phyloP scores from a whole-genome alignment of 2,329 filamentous ascomycete genomes.

The Aspergillus sp. region DNA sequence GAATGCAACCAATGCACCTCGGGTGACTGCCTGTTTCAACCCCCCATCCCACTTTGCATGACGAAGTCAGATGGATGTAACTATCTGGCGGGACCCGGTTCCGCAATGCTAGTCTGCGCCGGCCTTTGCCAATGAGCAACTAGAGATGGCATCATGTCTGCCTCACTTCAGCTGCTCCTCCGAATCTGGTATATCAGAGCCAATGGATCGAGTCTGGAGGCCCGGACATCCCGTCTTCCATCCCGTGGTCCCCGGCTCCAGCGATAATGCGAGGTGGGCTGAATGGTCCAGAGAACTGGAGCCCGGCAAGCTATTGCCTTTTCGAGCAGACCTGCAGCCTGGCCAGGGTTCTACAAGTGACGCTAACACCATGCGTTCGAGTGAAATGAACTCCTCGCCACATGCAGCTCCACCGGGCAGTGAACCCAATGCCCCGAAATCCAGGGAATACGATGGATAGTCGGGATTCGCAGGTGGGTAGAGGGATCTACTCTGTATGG shows the following conservation, averaged over 20 bases:
- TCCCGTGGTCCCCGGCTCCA: conserved; percentile 7
- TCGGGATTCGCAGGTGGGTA: conserved; percentile 7
- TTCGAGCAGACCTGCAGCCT: conserved; percentile 12
- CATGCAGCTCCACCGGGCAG: conserved; percentile 14
- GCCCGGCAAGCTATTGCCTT: not conserved
- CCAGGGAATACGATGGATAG: conserved; percentile 10
- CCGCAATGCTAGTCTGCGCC: conserved; percentile 8
- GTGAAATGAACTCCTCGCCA: conserved; percentile 16
- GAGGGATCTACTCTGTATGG: not conserved
- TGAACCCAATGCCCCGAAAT: conserved; percentile 5
- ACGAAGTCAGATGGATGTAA: conserved; percentile 7
- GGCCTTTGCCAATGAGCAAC: conserved; percentile 18
- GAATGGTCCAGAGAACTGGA: conserved; percentile 8
- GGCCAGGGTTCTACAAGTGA: conserved; percentile 13
- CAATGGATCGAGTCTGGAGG: conserved; percentile 12
- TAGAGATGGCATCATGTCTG: conserved; percentile 8
- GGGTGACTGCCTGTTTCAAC: not conserved
- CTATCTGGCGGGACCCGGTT: conserved; percentile 3
- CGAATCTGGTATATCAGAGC: conserved; percentile 13
- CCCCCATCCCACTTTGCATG: not conserved
- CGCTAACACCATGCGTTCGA: conserved; percentile 9
- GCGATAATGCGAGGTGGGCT: conserved; percentile 10
- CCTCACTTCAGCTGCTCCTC: conserved; percentile 13
- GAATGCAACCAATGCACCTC: not conserved
- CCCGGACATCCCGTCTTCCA: conserved; percentile 9